These are phyloP conservation scores for Euphorbia pulcherrima DNA, from an alignment of 345 rosid genomes.

Conservation along the genomic window DNA sequence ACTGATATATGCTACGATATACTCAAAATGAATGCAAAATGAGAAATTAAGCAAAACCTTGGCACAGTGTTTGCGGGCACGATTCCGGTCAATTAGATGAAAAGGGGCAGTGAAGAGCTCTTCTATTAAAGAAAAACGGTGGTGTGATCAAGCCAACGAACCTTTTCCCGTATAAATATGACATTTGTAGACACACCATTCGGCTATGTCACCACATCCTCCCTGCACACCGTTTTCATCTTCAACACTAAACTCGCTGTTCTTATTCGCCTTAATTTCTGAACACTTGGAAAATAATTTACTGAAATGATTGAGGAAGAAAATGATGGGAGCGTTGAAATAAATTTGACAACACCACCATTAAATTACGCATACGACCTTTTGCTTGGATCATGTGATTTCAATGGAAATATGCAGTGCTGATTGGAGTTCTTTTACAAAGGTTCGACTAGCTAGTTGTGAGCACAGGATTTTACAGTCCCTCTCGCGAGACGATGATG, in stretches of 20 bases:
- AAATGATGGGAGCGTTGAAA: too few species aligned
- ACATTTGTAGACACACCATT: slow-evolving; percentile 98
- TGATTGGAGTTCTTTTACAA: too few species aligned
- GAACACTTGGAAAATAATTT: background rate
- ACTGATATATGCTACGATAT: too few species aligned
- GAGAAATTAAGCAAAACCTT: slow-evolving; percentile 41
- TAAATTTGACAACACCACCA: too few species aligned
- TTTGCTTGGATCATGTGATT: too few species aligned
- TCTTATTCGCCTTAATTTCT: too few species aligned
- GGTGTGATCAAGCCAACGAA: slow-evolving; percentile 93
- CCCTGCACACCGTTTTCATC: slow-evolving; percentile 43
- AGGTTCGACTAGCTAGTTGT: too few species aligned
- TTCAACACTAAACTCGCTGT: background rate
- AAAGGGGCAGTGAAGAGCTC: slow-evolving; percentile 76
- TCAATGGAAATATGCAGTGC: too few species aligned
- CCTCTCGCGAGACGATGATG: too few species aligned
- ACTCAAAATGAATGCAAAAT: background rate
- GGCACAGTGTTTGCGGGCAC: slow-evolving; percentile 80
- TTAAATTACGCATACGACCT: too few species aligned
- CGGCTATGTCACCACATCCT: slow-evolving; percentile 99
- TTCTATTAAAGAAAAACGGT: slow-evolving; percentile 80
- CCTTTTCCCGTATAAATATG: slow-evolving; percentile 88
- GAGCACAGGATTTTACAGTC: too few species aligned
- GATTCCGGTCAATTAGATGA: slow-evolving; percentile 82
- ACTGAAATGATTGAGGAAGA: too few species aligned